These are phyloP conservation scores for Entomophthora muscae DNA, from an alignment of 371 early-diverging fungal genomes.

Conservation along the genomic window DNA sequence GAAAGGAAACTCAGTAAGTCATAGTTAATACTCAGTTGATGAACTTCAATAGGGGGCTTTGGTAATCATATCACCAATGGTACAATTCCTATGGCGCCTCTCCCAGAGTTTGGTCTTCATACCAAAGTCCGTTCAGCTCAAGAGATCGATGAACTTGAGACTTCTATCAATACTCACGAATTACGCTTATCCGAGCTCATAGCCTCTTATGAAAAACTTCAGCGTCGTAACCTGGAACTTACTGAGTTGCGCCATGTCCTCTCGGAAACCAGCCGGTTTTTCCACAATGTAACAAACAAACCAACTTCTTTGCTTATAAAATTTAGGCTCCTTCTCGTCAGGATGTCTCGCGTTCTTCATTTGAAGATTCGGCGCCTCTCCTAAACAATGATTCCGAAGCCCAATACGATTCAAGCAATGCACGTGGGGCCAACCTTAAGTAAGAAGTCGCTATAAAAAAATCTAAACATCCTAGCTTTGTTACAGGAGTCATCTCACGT, in stretches of 20 bases:
- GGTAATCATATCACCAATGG: constrained; percentile 60
- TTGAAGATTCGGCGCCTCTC: constrained; percentile 43
- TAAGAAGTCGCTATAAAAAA: neutral
- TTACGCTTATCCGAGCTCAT: constrained; percentile 71
- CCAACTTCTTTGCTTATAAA: neutral
- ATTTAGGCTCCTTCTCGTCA: constrained; percentile 30
- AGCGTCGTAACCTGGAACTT: constrained; percentile 66
- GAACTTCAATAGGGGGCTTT: constrained; percentile 44
- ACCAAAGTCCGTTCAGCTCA: constrained; percentile 65
- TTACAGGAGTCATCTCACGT: constrained; percentile 84
- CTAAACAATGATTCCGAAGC: constrained; percentile 34
- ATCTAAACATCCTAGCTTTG: constrained; percentile 19
- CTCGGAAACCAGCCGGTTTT: constrained; percentile 67
- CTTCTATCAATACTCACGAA: constrained; percentile 62
- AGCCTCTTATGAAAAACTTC: constrained; percentile 63
- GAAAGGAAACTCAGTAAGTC: constrained; percentile 77
- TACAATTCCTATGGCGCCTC: constrained; percentile 42
- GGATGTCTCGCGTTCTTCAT: constrained; percentile 25
- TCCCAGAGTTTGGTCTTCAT: constrained; percentile 27
- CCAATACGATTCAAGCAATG: constrained; percentile 10
- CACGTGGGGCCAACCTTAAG: constrained; percentile 1
- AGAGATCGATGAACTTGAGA: constrained; percentile 88
- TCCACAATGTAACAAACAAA: constrained; percentile 32
- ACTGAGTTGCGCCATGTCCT: constrained; percentile 82
- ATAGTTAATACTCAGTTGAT: neutral